Conservation (phyloP, 2,329 filamentous ascomycete genomes). For the Calycina herbarum region DNA sequence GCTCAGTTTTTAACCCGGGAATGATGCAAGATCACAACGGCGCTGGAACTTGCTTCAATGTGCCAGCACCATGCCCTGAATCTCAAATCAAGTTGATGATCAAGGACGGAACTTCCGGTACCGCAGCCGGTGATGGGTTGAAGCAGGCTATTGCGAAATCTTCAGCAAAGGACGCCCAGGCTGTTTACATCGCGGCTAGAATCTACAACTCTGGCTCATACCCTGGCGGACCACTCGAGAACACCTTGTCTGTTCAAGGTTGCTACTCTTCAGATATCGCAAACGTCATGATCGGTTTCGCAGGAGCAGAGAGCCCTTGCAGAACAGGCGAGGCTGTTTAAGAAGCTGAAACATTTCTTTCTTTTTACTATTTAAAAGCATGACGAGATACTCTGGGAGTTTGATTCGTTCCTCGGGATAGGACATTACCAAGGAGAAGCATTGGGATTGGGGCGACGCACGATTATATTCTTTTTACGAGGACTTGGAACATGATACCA, state of each 20-base stretch:
- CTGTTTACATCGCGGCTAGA: constrained; percentile 39
- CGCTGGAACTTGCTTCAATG: constrained; percentile 8
- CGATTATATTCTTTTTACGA: constrained; percentile 7
- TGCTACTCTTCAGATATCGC: constrained; percentile 26
- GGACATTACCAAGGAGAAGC: background rate
- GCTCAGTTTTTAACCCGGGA: constrained; percentile 19
- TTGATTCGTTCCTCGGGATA: background rate
- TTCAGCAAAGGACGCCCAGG: constrained; percentile 24
- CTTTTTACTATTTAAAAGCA: background rate
- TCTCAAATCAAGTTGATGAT: constrained; percentile 37
- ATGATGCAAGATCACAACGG: constrained; percentile 30
- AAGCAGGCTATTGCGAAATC: constrained; percentile 36
- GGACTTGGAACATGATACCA: constrained; percentile 8
- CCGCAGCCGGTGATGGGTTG: constrained; percentile 38
- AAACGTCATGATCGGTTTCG: constrained; percentile 12
- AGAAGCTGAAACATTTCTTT: background rate
- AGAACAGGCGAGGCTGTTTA: background rate
- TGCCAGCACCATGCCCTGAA: constrained; percentile 13
- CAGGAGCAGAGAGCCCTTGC: constrained; percentile 8
- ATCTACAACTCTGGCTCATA: constrained; percentile 44
- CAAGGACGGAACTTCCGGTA: constrained; percentile 40
- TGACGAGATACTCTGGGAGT: constrained; percentile 1
- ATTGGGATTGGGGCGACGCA: background rate
- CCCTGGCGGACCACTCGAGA: constrained; percentile 32
- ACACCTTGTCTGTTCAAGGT: constrained; percentile 16